Conservation (phyloP, 495 filamentous ascomycete species). For the Hypoxylon crocopeplum region DNA sequence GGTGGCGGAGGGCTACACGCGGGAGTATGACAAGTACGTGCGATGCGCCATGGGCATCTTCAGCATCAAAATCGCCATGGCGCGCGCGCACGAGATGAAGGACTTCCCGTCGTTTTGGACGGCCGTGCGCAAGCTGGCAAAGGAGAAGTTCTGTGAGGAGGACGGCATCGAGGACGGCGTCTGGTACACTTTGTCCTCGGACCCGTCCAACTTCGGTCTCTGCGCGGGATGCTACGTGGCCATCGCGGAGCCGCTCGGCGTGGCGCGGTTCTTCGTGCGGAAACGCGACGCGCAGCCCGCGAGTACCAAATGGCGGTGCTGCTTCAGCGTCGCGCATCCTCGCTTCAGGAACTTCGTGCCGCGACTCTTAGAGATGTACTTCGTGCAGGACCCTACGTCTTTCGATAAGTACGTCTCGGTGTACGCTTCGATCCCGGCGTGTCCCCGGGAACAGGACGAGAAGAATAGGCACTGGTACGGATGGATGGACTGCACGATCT, state of each 20-base stretch:
- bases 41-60: conserved; percentile 38
- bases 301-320: conserved; percentile 30
- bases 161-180: conserved; percentile 43
- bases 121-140: conserved; percentile 24
- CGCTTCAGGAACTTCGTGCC: conserved; percentile 23
- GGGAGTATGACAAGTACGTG: conserved; percentile 7
- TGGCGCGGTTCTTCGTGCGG: conserved; percentile 40
- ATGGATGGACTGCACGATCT: conserved; percentile 46
- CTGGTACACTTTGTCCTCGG: conserved; percentile 44
- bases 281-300: conserved; percentile 5
- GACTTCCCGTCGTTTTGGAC: conserved; percentile 41
- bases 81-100: conserved; percentile 36
- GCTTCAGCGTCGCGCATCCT: conserved; percentile 26
- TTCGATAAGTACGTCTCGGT: conserved; percentile 26
- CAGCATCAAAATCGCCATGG: conserved; percentile 39
- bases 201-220: conserved; percentile 41
- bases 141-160: conserved; percentile 39
- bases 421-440: conserved; percentile 40
- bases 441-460: conserved; percentile 38
- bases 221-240: conserved; percentile 45
- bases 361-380: conserved; percentile 30
- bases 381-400: conserved; percentile 16
- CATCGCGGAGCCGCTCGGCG: conserved; percentile 36
- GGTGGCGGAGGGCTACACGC: conserved; percentile 18
- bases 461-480: conserved; percentile 46